Evolutionary conservation across 2,329 filamentous ascomycete species (phyloP), one percentile per base, ranked within the genome.

Genomic region (Fusarium haematococcum): DNA sequence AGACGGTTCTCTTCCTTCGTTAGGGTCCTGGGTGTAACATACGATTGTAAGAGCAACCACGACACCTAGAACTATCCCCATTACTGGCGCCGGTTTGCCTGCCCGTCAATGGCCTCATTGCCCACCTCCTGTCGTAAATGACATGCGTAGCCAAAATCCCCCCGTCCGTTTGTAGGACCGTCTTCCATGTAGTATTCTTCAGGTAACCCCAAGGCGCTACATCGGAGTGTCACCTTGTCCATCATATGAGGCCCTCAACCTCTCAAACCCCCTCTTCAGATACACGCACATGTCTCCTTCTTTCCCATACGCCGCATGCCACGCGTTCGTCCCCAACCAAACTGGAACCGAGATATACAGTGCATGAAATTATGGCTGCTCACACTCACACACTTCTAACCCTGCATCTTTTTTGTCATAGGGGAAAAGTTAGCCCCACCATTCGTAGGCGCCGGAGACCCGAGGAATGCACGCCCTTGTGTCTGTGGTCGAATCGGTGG

Each of bases 301-400:
- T 41, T 48, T 7, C 61, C 48, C 68, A 75, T 65, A 72, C 65
- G 57, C 68, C 14, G 68, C 64, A 54, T 74, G 68, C 71, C 71
- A 74, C 71, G 71, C 71, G 71, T 74, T 72, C 71, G 69, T 50
- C 30, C 45, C 48, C 52, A 57, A n/a, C 52, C n/a, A 16, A 23
- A 35, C 52, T 37, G 52, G 52, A 57, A 37, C 32, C 30, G 32
- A 50, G 59, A 57, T 33, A 57, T 68, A 74, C 71, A 69, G 71
- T 71, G 71, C 68, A 75, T 72, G 62, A 66, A 69, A 52, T 50
- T 43, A 9, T 18, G 35, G 41, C 41, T 45, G 41, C 41, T 41
- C 32, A 23, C 20, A 25, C 35, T 37, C 35, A 7, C 35, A 37
- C 56, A 33, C 37, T 18, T n/a, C 13, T 35, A 35, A n/a, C 63